These are phyloP conservation scores for Podochytrium sp. DNA, from an alignment of 192 early-diverging fungal species.

Conservation along the genomic window DNA sequence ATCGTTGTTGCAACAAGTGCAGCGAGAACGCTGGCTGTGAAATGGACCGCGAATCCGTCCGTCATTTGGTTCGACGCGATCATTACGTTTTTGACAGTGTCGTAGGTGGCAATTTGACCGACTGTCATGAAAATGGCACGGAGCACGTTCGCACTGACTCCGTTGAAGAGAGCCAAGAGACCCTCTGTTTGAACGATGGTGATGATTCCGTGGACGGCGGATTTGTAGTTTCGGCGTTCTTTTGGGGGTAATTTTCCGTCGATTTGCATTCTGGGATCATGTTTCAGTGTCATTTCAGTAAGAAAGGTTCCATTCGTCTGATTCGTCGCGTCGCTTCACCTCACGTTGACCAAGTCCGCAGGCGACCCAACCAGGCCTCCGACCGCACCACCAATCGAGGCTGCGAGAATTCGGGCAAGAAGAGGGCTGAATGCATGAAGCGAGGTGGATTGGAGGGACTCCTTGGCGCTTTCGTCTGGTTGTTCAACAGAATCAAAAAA, in stretches of 20 bases:
- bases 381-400: slow-evolving; percentile 28
- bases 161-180: slow-evolving; percentile 31
- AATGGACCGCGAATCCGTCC: slow-evolving; percentile 32
- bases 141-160: slow-evolving; percentile 40
- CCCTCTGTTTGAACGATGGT: slow-evolving; percentile 39
- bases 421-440: slow-evolving; percentile 10
- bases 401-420: slow-evolving; percentile 21
- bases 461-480: slow-evolving; percentile 14
- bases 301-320: neutral
- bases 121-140: slow-evolving; percentile 47
- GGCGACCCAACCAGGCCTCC: slow-evolving; percentile 33
- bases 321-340: neutral
- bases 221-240: slow-evolving; percentile 36
- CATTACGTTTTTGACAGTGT: slow-evolving; percentile 26
- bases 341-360: slow-evolving; percentile 17
- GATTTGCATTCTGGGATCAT: slow-evolving; percentile 37
- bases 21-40: slow-evolving; percentile 22
- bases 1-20: slow-evolving; percentile 43
- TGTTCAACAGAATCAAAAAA: neutral
- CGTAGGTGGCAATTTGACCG: slow-evolving; percentile 33
- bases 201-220: slow-evolving; percentile 40
- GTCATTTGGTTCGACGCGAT: slow-evolving; percentile 19
- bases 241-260: slow-evolving; percentile 40
- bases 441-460: neutral
- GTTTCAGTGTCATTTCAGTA: neutral